Conservation (phyloP, 2,329 filamentous ascomycete species). For the Pezicula neosporulosa region DNA sequence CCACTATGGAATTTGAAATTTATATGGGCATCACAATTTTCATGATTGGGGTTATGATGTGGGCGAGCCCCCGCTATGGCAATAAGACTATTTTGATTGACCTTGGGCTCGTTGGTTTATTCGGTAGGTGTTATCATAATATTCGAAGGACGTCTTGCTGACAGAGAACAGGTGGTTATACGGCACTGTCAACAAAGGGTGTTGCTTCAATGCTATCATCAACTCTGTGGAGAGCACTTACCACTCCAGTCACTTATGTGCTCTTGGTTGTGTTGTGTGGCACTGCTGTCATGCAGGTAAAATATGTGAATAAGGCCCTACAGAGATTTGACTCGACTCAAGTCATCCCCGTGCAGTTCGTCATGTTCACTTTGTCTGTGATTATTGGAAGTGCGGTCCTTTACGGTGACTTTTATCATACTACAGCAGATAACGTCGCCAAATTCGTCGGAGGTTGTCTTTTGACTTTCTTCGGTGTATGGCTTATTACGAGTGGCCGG, state of each 20-base stretch:
- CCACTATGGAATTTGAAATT: conserved; percentile 82
- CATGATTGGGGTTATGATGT: conserved; percentile 75
- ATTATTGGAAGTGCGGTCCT: conserved; percentile 91
- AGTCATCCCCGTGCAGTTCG: conserved; percentile 97
- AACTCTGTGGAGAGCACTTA: conserved; percentile 82
- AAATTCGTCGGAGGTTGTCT: conserved; percentile 91
- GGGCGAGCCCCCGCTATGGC: conserved; percentile 81
- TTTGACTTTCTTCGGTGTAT: conserved; percentile 94
- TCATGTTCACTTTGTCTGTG: conserved; percentile 92
- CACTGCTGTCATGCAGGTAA: conserved; percentile 94
- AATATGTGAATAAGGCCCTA: conserved; percentile 86
- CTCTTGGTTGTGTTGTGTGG: conserved; percentile 75
- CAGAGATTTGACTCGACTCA: conserved; percentile 96
- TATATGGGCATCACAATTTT: conserved; percentile 76
- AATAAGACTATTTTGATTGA: conserved; percentile 85
- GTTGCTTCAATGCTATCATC: conserved; percentile 93
- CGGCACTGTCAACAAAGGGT: conserved; percentile 93
- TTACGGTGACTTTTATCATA: conserved; percentile 91
- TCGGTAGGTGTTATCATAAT: conserved; percentile 58
- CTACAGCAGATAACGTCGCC: conserved; percentile 65
- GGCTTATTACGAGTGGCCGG: conserved; percentile 88
- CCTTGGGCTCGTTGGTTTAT: conserved; percentile 86
- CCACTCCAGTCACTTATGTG: conserved; percentile 87
- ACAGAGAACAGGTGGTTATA: conserved; percentile 71
- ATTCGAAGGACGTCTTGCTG: conserved; percentile 1